phyloP scores from a whole-genome alignment of 345 rosid species.

The Ceriops zippeliana region DNA sequence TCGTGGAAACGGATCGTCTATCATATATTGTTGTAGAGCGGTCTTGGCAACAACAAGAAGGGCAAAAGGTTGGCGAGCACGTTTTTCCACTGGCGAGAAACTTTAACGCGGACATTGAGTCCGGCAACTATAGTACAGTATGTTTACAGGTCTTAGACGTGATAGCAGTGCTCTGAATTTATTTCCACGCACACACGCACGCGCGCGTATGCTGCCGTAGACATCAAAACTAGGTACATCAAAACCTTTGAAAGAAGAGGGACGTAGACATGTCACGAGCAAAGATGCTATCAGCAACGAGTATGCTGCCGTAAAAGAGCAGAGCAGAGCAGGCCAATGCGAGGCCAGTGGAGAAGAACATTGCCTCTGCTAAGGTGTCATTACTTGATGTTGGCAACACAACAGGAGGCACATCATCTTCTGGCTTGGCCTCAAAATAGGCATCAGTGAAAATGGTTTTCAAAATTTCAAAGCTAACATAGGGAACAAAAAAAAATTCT shows the following conservation, averaged over 20 bases:
- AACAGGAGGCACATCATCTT: slow-evolving; percentile 42
- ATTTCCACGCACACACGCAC: not conserved
- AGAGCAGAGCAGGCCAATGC: slow-evolving; percentile 47
- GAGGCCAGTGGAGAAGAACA: slow-evolving; percentile 51
- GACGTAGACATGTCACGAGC: slow-evolving; percentile 55
- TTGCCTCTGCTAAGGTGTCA: slow-evolving; percentile 72
- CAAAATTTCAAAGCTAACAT: slow-evolving; percentile 82
- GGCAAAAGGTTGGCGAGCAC: slow-evolving; percentile 78
- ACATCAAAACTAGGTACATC: slow-evolving; percentile 48
- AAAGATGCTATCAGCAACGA: slow-evolving; percentile 82
- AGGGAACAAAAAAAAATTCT: slow-evolving; percentile 60
- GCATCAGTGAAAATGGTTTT: slow-evolving; percentile 76
- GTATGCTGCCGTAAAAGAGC: slow-evolving; percentile 83
- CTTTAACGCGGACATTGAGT: slow-evolving; percentile 73
- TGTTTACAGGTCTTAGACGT: slow-evolving; percentile 18
- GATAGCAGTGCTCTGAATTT: not conserved
- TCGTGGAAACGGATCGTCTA: not conserved
- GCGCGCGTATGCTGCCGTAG: too few relatives aligned
- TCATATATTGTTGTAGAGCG: slow-evolving; percentile 47
- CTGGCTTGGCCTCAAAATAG: slow-evolving; percentile 70
- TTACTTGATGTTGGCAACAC: slow-evolving; percentile 54
- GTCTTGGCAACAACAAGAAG: slow-evolving; percentile 84
- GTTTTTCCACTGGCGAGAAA: slow-evolving; percentile 88
- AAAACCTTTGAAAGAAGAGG: slow-evolving; percentile 44
- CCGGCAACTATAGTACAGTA: slow-evolving; percentile 47